Base-by-base conservation (phyloP, 208 protist genomes). In the Tritrichomonas musculus region DNA sequence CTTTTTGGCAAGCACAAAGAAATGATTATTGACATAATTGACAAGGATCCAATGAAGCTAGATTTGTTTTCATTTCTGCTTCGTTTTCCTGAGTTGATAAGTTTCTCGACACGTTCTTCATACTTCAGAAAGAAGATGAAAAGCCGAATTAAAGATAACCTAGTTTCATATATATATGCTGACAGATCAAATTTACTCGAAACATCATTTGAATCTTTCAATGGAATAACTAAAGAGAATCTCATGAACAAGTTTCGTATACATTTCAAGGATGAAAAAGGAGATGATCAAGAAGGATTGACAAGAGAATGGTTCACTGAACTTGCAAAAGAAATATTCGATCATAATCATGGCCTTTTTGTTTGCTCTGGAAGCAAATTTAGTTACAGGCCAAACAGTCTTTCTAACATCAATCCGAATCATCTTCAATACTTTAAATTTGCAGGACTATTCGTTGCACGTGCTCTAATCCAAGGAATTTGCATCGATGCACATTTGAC, bases 401-500 rank as follows among this genome's bases (percentile, higher is more conserved):
- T 97, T 92, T 99, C 97, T 27, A 96, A 96, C 93, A 96, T 99
- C 33, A 99, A 99, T 96, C n/a, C n/a, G 5, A 50, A 98, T 73
- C 98, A 99, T 93, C 95, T 99, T 44, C 94, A 97, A n/a, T 99
- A 99, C 96, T 99, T 99, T 95, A 75, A 36, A 75, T 75, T 44
- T 41, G 69, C 69, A 4, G 69, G n/a, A 17, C 69, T 75, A 13
- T 75, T 75, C 69, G n/a, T 75, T 17, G 33, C 22, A 5, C 69
- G 44, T 13, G 33, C 33, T 44, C 41, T 75, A 17, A 75, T 75
- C 17, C 33, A 36, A 33, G 69, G 69, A 65, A 95, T 98, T 8
- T 95, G 97, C 77, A 96, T 99, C 33, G 98, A 99, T 92, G 97
- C 97, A 27, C 97, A 99, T 96, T 99, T 99, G 93, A 99, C 98